Base-by-base conservation (phyloP, 805 yeast genomes). In the Saturnispora silvae region DNA sequence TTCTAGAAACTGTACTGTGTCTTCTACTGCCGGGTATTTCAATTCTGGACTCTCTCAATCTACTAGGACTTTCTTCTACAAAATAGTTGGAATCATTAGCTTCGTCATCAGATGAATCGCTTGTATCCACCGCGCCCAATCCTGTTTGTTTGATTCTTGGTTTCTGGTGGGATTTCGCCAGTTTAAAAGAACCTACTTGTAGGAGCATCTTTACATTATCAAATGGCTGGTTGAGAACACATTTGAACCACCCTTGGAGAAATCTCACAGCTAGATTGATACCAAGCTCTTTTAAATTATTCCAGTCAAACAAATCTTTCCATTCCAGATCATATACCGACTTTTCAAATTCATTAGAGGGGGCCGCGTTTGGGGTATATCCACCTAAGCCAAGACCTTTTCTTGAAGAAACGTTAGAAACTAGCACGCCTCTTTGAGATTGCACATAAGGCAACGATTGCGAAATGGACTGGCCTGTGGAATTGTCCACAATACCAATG, bases 211-310 rank as follows among this genome's bases (percentile, higher is more conserved):
- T 67, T 4, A 82, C 73, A 14, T 83, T 80, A 48, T 89, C 96
- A 56, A 87, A 78, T 2, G 98, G 97, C 57, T 92, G 96, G 15
- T 83, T 71, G 7, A 82, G 53, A 23, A 85, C 56, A 31, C 78
- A 74, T 42, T 75, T 76, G 38, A 75, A 56, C 60, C 92, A 89
- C 45, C 77, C 79, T 45, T 74, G 73, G 35, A 77, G 49, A 43
- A 84, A 74, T 31, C 81, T 74, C 52, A 69, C 64, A 18, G 75
- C 57, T 41, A 85, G 63, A 28, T 76, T 72, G 37, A 67, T 64
- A 4, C 77, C 45, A 24, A 79, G 53, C 44, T 75, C 82, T 36
- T 65, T 65, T 48, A 81, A 57, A 51, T 76, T 75, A 45, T 62
- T 63, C 44, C 65, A 47, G 48, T 79, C 84, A 42, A 81, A 66